Percentiles rank a stretch among this genome's conserved stretches.
These are phyloP conservation scores for Candolleomyces eurysporus DNA, from an alignment of 768 basidiomycete species.

Conservation along the genomic window DNA sequence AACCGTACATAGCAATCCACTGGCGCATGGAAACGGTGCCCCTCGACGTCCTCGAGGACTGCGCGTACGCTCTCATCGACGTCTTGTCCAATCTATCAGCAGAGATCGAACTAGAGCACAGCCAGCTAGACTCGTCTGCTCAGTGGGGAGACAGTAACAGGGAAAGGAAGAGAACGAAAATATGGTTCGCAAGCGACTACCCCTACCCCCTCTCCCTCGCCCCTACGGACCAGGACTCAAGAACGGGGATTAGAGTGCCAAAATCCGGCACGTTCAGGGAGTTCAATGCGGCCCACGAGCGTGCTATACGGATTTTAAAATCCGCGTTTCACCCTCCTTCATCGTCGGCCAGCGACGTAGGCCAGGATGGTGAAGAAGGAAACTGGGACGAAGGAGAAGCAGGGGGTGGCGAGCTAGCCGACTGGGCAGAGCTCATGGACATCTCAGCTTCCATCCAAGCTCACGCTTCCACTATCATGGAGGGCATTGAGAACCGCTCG, in stretches of 20 bases:
- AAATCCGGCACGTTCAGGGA: slow-evolving; percentile 48
- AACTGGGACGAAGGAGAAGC: slow-evolving; percentile 32
- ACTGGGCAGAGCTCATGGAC: slow-evolving; percentile 32
- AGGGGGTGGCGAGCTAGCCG: slow-evolving; percentile 2
- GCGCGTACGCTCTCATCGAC: slow-evolving; percentile 49
- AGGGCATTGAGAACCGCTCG: slow-evolving; percentile 19
- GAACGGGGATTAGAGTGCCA: slow-evolving; percentile 8
- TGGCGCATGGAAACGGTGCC: slow-evolving; percentile 58
- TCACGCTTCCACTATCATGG: slow-evolving; percentile 23
- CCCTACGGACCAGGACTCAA: slow-evolving; percentile 10
- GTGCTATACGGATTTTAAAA: slow-evolving; percentile 43
- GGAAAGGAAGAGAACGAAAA: slow-evolving; percentile 30
- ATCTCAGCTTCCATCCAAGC: neutral
- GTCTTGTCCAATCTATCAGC: slow-evolving; percentile 28
- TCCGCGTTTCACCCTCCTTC: slow-evolving; percentile 31
- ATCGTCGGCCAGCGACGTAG: too few species aligned
- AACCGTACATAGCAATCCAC: slow-evolving; percentile 23
- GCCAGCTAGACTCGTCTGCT: too few species aligned
- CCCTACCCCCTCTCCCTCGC: slow-evolving; percentile 26
- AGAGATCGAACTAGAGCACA: too few species aligned
- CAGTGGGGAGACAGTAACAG: slow-evolving; percentile 14
- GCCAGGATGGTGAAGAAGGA: slow-evolving; percentile 3
- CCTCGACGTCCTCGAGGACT: slow-evolving; percentile 38
- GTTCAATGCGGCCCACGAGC: slow-evolving; percentile 39
- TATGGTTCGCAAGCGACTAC: slow-evolving; percentile 61